These are phyloP conservation scores for Begonia masoniana DNA, from an alignment of 306 rosid genomes.

Conservation along the genomic window DNA sequence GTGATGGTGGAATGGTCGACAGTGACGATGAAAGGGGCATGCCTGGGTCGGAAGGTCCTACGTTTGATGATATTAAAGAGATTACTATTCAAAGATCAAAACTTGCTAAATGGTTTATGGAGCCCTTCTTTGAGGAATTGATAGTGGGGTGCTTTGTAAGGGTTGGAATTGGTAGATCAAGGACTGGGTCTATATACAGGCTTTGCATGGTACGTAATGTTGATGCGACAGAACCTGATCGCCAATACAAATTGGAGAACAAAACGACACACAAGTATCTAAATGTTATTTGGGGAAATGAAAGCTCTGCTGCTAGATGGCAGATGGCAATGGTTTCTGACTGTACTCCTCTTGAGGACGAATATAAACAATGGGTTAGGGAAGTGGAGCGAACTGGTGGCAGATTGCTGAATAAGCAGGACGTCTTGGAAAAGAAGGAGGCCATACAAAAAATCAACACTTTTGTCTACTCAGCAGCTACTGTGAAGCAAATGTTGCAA, in stretches of 20 bases:
- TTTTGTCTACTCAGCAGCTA: slow-evolving; percentile 86
- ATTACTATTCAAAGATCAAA: slow-evolving; percentile 74
- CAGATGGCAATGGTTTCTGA: slow-evolving; percentile 97
- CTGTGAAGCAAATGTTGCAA: slow-evolving; percentile 81
- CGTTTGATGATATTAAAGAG: slow-evolving; percentile 70
- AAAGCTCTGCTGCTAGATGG: slow-evolving; percentile 86
- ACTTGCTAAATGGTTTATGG: slow-evolving; percentile 86
- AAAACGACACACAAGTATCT: slow-evolving; percentile 69
- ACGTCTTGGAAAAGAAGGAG: slow-evolving; percentile 44
- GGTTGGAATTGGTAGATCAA: slow-evolving; percentile 91
- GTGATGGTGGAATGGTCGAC: slow-evolving; percentile 61
- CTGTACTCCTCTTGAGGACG: slow-evolving; percentile 65
- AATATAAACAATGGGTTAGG: slow-evolving; percentile 76
- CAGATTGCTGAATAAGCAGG: slow-evolving; percentile 55
- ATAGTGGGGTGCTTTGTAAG: slow-evolving; percentile 94
- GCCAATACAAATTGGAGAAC: slow-evolving; percentile 68
- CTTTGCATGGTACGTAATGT: slow-evolving; percentile 86
- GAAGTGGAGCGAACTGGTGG: slow-evolving; percentile 83
- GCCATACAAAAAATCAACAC: slow-evolving; percentile 52
- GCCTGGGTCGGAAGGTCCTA: slow-evolving; percentile 40
- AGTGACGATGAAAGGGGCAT: slow-evolving; percentile 63
- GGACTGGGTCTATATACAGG: slow-evolving; percentile 63
- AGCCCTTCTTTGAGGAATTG: slow-evolving; percentile 92
- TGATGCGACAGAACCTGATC: slow-evolving; percentile 67
- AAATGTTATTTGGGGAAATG: slow-evolving; percentile 90